Evolutionary conservation across 805 yeast species (phyloP), one percentile per base, ranked within the genome.

Genomic region (Zygotorulaspora chibaensis): DNA sequence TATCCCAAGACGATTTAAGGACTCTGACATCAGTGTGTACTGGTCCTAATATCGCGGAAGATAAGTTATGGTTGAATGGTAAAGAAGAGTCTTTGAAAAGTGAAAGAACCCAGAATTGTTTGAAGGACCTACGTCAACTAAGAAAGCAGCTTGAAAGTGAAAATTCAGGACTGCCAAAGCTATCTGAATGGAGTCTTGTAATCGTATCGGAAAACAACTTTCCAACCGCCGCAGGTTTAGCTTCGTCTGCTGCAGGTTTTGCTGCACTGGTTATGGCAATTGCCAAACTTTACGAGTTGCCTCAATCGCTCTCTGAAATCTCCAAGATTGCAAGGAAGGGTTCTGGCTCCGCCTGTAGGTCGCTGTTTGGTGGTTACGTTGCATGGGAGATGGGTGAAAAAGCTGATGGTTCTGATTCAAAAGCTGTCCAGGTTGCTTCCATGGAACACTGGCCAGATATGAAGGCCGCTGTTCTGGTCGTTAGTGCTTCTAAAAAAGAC

Each of bases 141-240:
- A 82, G 99, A 66, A 54, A 59, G 23, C 71, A 74, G 51, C 58
- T 84, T 41, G 97, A 90, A 67, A 55, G 54, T 1, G 51, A 55
- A 12, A 79, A 87, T 59, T 30, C 73, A 0, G 49, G 69, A 1
- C 68, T 83, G 52, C 87, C 90, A 34, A 74, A 71, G 58, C 72
- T 89, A 48, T 77, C 91, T 27, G 58, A 71, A 15, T 80, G 77
- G 77, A 74, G 76, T 42, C 72, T 93, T 46, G 87, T 83, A 58
- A 85, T 93, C 55, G 95, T 87, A 11, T 83, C 95, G 23, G 96
- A 88, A 63, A 93, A 93, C 72, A 93, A 93, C 70, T 93, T 93
- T 75, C 99, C 99, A 42, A 93, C 99, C 20, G 99, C 99, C 27
- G 99, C 99, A 5, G 99, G 99, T 2, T 76, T 93, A 57, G 99